These are phyloP conservation scores for Aspergillus chevalieri DNA, from an alignment of 2,329 filamentous ascomycete genomes.

Conservation along the genomic window DNA sequence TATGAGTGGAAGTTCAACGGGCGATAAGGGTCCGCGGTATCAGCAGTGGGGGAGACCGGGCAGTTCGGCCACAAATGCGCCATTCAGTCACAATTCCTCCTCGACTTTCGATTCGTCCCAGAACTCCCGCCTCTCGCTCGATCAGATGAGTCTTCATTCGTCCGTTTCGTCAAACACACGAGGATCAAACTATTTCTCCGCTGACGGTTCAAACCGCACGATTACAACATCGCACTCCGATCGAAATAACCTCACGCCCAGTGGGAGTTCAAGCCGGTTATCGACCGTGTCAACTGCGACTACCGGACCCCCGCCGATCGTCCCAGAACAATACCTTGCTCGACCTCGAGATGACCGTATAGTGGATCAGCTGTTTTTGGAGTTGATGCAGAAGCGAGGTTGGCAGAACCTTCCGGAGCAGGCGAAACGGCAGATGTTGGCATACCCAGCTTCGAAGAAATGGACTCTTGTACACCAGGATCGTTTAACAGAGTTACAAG, in stretches of 20 bases:
- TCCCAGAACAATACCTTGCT: conserved; percentile 35
- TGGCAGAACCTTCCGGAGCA: conserved; percentile 97
- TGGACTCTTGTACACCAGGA: conserved; percentile 97
- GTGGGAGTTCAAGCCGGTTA: conserved; percentile 21
- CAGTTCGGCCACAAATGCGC: conserved; percentile 50
- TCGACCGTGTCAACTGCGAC: conserved; percentile 24
- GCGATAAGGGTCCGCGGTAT: conserved; percentile 62
- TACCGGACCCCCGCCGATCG: conserved; percentile 22
- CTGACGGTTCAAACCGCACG: conserved; percentile 46
- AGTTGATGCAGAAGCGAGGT: conserved; percentile 93
- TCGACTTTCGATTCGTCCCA: conserved; percentile 47
- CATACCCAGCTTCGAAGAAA: conserved; percentile 89
- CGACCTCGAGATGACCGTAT: conserved; percentile 56
- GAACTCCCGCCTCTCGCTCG: conserved; percentile 53
- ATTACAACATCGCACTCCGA: conserved; percentile 35
- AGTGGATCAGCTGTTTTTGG: conserved; percentile 85
- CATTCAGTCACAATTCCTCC: conserved; percentile 55
- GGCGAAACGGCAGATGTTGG: conserved; percentile 90
- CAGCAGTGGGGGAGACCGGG: conserved; percentile 68
- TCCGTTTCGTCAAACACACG: conserved; percentile 54
- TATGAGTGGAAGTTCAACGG: conserved; percentile 65
- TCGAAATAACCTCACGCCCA: conserved; percentile 23
- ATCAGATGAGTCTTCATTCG: conserved; percentile 61
- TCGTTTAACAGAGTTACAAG: conserved; percentile 85
- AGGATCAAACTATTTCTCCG: conserved; percentile 51